These are phyloP conservation scores for Eremothecium cymbalariae DNA, from an alignment of 1,139 yeast species.

Conservation along the genomic window DNA sequence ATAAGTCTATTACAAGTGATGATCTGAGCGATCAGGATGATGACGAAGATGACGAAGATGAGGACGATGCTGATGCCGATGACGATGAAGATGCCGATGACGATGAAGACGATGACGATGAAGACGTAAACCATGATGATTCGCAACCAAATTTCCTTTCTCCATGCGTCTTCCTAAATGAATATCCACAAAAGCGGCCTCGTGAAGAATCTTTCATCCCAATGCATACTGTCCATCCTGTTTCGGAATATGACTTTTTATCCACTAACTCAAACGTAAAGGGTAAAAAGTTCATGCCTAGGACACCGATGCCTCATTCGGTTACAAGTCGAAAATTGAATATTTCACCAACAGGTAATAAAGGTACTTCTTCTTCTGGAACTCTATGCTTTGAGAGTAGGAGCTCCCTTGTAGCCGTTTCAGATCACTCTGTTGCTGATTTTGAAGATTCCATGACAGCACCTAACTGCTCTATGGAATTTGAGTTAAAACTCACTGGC, in stretches of 20 bases:
- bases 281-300: constrained; percentile 10
- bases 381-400: too few species aligned
- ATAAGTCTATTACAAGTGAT: constrained; percentile 17
- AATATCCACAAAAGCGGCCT: constrained; percentile 11
- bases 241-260: neutral
- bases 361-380: too few species aligned
- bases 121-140: constrained; percentile 11
- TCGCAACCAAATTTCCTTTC: constrained; percentile 8
- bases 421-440: too few species aligned
- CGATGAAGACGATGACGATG: constrained; percentile 14
- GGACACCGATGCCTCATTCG: constrained; percentile 19
- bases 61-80: constrained; percentile 13
- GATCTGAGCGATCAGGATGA: constrained; percentile 19
- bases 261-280: constrained; percentile 1
- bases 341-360: too few species aligned
- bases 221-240: neutral
- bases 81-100: constrained; percentile 11
- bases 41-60: constrained; percentile 14
- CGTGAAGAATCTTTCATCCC: constrained; percentile 5
- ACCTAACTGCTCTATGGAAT: constrained; percentile 17
- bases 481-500: constrained; percentile 48
- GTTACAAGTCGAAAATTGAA: too few species aligned
- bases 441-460: too few species aligned
- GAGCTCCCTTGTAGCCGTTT: too few species aligned
- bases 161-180: constrained; percentile 9